phyloP scores from a whole-genome alignment of 2,329 filamentous ascomycete genomes.

The Ophiostoma fasciatum region DNA sequence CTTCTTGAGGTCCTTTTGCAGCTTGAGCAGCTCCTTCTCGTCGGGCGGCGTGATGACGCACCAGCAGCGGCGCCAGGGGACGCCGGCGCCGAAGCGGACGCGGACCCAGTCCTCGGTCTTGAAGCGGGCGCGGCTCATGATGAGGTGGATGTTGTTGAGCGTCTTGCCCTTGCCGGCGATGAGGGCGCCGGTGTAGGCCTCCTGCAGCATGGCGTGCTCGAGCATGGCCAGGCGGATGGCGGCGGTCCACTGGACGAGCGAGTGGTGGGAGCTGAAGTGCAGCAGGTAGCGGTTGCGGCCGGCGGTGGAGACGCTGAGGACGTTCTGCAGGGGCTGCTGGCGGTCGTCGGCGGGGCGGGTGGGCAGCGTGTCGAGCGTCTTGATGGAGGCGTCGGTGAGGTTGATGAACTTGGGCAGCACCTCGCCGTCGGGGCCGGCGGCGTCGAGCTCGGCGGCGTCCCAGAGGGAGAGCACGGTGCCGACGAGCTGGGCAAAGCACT shows the following conservation, averaged over 20 bases:
- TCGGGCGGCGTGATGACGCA: slow-evolving; percentile 86
- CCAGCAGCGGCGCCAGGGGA: slow-evolving; percentile 93
- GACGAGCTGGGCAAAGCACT: slow-evolving; percentile 93
- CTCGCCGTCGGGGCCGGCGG: slow-evolving; percentile 60
- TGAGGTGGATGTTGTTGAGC: slow-evolving; percentile 77
- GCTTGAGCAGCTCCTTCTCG: slow-evolving; percentile 78
- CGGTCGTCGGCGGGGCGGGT: too few species aligned
- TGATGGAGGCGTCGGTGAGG: slow-evolving; percentile 90
- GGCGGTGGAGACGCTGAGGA: slow-evolving; percentile 88
- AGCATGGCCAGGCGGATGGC: slow-evolving; percentile 88
- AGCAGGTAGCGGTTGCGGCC: slow-evolving; percentile 90
- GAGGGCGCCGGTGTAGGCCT: slow-evolving; percentile 89
- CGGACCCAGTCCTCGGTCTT: slow-evolving; percentile 86
- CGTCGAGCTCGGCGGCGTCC: slow-evolving; percentile 87
- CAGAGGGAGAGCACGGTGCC: slow-evolving; percentile 90
- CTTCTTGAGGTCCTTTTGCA: slow-evolving; percentile 71
- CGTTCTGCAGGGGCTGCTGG: slow-evolving; percentile 78
- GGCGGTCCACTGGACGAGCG: slow-evolving; percentile 88
- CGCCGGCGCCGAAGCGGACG: slow-evolving; percentile 88
- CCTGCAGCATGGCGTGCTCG: slow-evolving; percentile 83
- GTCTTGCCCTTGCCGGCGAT: slow-evolving; percentile 87
- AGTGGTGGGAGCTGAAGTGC: slow-evolving; percentile 91
- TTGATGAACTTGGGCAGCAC: slow-evolving; percentile 62
- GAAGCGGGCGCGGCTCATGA: slow-evolving; percentile 68
- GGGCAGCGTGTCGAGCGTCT: too few species aligned